These are phyloP conservation scores for Tylopilus plumbeoviolaceoides DNA, from an alignment of 768 basidiomycete species.

Conservation along the genomic window DNA sequence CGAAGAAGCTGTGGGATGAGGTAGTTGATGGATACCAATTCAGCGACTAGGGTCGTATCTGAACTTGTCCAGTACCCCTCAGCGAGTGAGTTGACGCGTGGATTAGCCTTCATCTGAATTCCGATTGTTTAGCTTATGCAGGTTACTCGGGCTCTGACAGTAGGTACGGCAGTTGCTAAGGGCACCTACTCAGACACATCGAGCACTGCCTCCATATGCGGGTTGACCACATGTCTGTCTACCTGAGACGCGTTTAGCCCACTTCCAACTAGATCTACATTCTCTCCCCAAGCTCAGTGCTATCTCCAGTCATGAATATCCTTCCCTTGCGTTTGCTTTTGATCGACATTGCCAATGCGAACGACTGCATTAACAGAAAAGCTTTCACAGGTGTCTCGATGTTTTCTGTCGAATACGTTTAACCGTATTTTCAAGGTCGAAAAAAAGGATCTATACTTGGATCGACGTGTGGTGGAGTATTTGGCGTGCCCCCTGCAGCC, in stretches of 20 bases:
- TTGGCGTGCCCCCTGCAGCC: not conserved
- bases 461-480: constrained; percentile 5
- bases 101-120: not conserved
- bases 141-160: not conserved
- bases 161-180: not conserved
- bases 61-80: not conserved
- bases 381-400: constrained; percentile 19
- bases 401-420: constrained; percentile 6
- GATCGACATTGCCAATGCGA: constrained; percentile 17
- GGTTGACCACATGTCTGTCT: too few species aligned
- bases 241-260: too few species aligned
- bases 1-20: constrained; percentile 71
- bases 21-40: constrained; percentile 38
- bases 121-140: not conserved
- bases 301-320: constrained; percentile 16
- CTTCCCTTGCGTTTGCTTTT: constrained; percentile 24
- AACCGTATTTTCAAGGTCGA: not conserved
- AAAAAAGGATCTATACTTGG: constrained; percentile 7
- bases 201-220: too few species aligned
- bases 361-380: constrained; percentile 19
- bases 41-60: not conserved
- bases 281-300: constrained; percentile 15
- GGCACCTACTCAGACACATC: too few species aligned
- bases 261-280: not conserved
- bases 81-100: not conserved